Base-by-base conservation (phyloP, 2,329 filamentous ascomycete species). In the Chaetomium sp. region DNA sequence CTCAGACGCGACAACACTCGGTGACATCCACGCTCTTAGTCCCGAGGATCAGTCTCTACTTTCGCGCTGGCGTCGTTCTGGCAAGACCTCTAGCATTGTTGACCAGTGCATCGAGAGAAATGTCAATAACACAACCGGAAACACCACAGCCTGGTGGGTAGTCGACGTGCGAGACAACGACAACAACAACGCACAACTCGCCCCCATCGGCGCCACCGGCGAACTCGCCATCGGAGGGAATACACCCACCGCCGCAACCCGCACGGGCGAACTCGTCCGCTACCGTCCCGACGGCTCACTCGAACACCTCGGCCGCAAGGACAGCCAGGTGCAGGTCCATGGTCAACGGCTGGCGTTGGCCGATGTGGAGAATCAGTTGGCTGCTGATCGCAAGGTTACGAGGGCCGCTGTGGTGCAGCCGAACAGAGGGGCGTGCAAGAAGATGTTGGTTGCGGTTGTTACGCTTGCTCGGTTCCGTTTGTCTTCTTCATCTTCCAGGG, bases 321-420 rank as follows among this genome's bases (percentile, higher is more conserved):
- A 81, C 61, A 72, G 71, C 0, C 79, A 81, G 63, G 72, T 81
- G 43, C 82, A 82, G 64, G 65, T 82, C 35, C 72, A 74, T 37
- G 82, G 82, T 38, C 80, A 74, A 56, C 65, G 78, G 52, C 69
- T 79, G 54, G 81, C 76, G 66, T 68, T 77, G 1, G 63, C 61
- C 43, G 62, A 65, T 48, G 61, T 66, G 19, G 62, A 66, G 54
- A 58, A 53, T 27, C 55, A 57, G 3, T 45, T 64, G 19, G 60
- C 59, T 9, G 59, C 54, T 1, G 56, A 62, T 44, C 45, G 12
- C 7, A 49, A 42, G 37, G 58, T 65, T 10, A 47, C 45, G 10
- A 38, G 59, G 5, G 63, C 37, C 3, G 37, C 62, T 10, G 63
- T 65, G 32, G 48, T 62, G 9, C 59, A 63, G 49, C 62, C 61